Evolutionary conservation across 1,284 basidiomycete genomes (phyloP), one percentile per base, ranked within the genome.

Genomic region (Leccinum insolens): DNA sequence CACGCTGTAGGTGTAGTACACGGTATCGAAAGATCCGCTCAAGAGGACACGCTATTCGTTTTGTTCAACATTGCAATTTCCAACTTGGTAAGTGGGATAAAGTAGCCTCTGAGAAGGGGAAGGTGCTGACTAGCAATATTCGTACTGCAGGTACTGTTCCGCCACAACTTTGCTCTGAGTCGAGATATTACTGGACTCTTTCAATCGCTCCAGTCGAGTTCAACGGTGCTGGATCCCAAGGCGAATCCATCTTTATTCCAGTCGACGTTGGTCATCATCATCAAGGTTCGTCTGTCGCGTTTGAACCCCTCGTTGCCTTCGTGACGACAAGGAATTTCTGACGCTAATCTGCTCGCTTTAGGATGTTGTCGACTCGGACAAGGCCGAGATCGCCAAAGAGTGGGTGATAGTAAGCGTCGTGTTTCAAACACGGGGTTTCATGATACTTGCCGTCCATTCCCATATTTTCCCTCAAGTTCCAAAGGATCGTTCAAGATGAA

Each of bases 51-150:
- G 0, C 76, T 89, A 1, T 81, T 89, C 3, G 88, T 89, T 1
- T 73, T 90, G 2, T 89, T 89, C 76, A 89, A 88, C 71, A 86
- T 86, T 1, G 88, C 89, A 0, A 82, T 90, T 28, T 89, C 89
- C 0, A 89, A 90, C 72, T 72, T 90, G 71, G 68, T 67, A 66
- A 66, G 66, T 37, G 11, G 22, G 52, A 25, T 25, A 39, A 0
- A 25, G 28, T 9, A 17, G 5, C 3, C 58, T 9, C 4, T 14
- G 14, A 3, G 4, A 12, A 44, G 44, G 37, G 44, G 46, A 25
- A 4, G 11, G 58, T 14, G 9, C n/a, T 60, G 25, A 67, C 17
- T 6, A 4, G 9, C 3, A 14, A 31, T 12, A 1, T 20, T 64
- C 28, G 4, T 25, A 7, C 12, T 59, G 3, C 59, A 88, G 87